Conservation (phyloP, 768 basidiomycete species). For the Strobilomyces dryophilus region DNA sequence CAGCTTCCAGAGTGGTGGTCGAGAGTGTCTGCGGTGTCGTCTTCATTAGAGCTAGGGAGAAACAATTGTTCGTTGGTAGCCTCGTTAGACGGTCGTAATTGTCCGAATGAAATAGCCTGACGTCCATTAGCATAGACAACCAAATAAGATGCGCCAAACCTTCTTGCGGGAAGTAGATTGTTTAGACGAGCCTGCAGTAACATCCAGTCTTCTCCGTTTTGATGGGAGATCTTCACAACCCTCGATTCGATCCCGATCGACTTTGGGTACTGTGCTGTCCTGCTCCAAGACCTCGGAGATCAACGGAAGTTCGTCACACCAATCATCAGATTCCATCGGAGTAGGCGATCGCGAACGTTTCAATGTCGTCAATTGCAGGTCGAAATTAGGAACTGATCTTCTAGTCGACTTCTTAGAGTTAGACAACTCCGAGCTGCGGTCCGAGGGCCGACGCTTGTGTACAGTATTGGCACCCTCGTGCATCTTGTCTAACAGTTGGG, state of each 20-base stretch:
- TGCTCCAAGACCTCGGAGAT: conserved; percentile 32
- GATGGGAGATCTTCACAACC: conserved; percentile 4
- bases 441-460: conserved; percentile 34
- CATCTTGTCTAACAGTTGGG: conserved; percentile 40
- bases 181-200: not conserved
- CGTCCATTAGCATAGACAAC: conserved; percentile 7
- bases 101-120: conserved; percentile 3
- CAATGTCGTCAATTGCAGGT: conserved; percentile 42
- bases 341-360: conserved; percentile 22
- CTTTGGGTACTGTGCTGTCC: conserved; percentile 28
- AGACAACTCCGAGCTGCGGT: conserved; percentile 44
- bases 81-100: not conserved
- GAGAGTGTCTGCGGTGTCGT: conserved; percentile 3
- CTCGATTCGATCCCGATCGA: conserved; percentile 36
- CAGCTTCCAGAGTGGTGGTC: not conserved
- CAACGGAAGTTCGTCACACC: conserved; percentile 34
- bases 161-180: conserved; percentile 2
- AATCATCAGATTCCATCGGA: conserved; percentile 18
- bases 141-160: conserved; percentile 8
- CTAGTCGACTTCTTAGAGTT: conserved; percentile 1
- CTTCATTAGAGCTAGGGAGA: conserved; percentile 11
- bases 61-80: conserved; percentile 16
- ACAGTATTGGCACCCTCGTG: conserved; percentile 42
- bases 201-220: conserved; percentile 18
- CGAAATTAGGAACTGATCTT: conserved; percentile 41